Evolutionary conservation across 306 rosid genomes (phyloP), one percentile per base, ranked within the genome.

Genomic region (Prosopis cineraria): DNA sequence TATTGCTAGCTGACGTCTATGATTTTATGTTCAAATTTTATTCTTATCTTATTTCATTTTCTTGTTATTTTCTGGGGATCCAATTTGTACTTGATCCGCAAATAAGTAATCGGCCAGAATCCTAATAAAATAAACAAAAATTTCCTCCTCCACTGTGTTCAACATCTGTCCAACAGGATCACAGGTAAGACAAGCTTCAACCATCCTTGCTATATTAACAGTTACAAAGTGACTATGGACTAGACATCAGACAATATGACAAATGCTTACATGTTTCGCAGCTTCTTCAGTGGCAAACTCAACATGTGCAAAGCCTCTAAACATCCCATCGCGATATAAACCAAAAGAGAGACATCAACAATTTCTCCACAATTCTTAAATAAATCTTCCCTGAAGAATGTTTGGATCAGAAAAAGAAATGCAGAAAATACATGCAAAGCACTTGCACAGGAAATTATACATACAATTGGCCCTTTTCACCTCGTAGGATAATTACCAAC

Each of bases 301-400:
- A 41, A 92, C 89, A 75, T 94, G 96, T 3, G 92, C 98, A 84
- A 75, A 87, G 25, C 94, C 98, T 90, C 16, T 90, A 58, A 94
- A 89, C 56, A 56, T 65, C 53, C 96, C 94, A 3, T 86, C 94
- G 0, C 9, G 14, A 68, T 86, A 85, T 1, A 70, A 44, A 17
- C 88, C 56, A 13, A 94, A 82, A 65, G 93, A n/a, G n/a, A 91
- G 24, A 94, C 68, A 44, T 89, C 91, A 78, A 89, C 87, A 60
- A 93, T 68, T 74, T 85, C 87, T 11, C 94, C 97, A 78, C 80
- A 87, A 71, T 77, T 81, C 77, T 90, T 86, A 78, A 94, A 94
- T 84, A 92, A 85, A n/a, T 62, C 64, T 44, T 81, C 94, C 80
- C 98, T 94, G 84, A 63, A 70, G 8, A 81, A 75, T 39, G 25